Conservation (phyloP, 306 rosid species). For the Myrica gale region DNA sequence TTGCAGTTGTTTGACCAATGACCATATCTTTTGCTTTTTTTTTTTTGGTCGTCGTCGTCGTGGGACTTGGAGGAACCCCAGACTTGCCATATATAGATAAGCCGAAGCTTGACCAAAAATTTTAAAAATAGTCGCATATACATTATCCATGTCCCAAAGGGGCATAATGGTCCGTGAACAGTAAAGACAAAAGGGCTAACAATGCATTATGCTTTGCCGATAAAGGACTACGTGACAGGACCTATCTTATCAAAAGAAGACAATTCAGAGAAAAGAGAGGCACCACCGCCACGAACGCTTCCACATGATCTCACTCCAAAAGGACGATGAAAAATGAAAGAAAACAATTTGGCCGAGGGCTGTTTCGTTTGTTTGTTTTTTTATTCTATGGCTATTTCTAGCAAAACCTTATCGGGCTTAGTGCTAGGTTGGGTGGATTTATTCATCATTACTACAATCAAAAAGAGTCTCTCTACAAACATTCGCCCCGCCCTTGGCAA, state of each 20-base stretch:
- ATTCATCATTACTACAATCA: slow-evolving; percentile 57
- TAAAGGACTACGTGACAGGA: neutral
- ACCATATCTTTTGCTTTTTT: too few relatives aligned
- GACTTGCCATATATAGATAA: too few relatives aligned
- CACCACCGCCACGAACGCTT: slow-evolving; percentile 16
- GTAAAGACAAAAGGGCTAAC: neutral
- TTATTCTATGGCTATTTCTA: neutral
- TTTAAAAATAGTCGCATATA: too few relatives aligned
- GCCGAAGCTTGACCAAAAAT: too few relatives aligned
- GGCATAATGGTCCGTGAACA: neutral
- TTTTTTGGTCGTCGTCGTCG: too few relatives aligned
- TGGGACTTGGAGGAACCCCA: too few relatives aligned
- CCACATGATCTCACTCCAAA: slow-evolving; percentile 33
- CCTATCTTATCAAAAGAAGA: slow-evolving; percentile 12
- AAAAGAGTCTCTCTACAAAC: slow-evolving; percentile 35
- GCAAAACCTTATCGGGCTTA: slow-evolving; percentile 36
- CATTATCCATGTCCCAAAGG: neutral
- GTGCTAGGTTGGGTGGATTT: slow-evolving; percentile 46
- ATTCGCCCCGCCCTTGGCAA: slow-evolving; percentile 29
- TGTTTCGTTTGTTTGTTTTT: too few relatives aligned
- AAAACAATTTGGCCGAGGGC: slow-evolving; percentile 25
- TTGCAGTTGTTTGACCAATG: too few relatives aligned
- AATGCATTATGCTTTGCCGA: slow-evolving; percentile 11
- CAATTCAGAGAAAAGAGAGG: slow-evolving; percentile 16
- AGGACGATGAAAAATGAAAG: slow-evolving; percentile 30